These are phyloP conservation scores for Fusarium penzigii DNA, from an alignment of 2,329 filamentous ascomycete species.

Conservation along the genomic window DNA sequence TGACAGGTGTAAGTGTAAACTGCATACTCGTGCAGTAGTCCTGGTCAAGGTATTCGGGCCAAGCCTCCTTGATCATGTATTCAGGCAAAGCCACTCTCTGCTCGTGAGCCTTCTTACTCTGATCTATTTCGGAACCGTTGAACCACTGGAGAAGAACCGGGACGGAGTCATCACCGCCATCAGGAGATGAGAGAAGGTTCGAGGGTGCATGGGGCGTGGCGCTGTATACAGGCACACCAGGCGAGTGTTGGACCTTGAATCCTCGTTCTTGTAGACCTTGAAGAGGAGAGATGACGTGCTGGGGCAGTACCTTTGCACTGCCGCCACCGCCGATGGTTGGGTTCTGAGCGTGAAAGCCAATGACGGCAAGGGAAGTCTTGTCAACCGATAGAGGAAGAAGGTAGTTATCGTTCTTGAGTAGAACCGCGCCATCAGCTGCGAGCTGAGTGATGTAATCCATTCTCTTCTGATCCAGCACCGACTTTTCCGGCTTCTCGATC, in stretches of 20 bases:
- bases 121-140: too few species aligned
- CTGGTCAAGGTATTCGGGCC: conserved; percentile 9
- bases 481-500: conserved; percentile 3
- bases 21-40: conserved; percentile 8
- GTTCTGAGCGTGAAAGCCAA: conserved; percentile 30
- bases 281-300: conserved; percentile 1
- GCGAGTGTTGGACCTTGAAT: not conserved
- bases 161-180: too few species aligned
- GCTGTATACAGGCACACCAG: conserved; percentile 7
- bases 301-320: conserved; percentile 4
- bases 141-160: too few species aligned
- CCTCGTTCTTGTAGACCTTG: conserved; percentile 1
- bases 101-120: too few species aligned
- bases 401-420: conserved; percentile 60
- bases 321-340: conserved; percentile 27
- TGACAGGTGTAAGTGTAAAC: conserved; percentile 4
- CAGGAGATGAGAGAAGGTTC: too few species aligned
- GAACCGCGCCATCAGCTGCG: conserved; percentile 42
- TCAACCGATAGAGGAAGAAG: conserved; percentile 49
- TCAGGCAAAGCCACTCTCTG: not conserved
- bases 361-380: conserved; percentile 14
- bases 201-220: conserved; percentile 3
- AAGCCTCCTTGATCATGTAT: conserved; percentile 17
- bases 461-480: conserved; percentile 23
- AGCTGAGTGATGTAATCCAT: conserved; percentile 4